Evolutionary conservation across 352 stramenopile genomes (phyloP).

Genomic region (Globisporangium takayamanum): DNA sequence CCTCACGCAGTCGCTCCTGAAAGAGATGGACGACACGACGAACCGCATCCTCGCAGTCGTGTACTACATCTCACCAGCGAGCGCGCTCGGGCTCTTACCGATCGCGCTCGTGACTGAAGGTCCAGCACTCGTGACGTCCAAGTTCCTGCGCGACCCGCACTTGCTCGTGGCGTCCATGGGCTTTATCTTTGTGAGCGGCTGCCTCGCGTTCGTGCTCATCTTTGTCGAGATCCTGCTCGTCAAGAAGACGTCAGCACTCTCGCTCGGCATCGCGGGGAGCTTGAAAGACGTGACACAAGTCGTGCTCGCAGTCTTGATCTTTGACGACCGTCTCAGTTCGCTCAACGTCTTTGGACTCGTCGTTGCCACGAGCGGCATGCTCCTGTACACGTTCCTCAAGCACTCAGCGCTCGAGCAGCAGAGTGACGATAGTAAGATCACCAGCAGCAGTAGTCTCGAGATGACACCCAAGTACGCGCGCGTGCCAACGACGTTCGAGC

Average conservation of each 20-base stretch:
- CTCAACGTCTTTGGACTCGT: slow-evolving; percentile 68
- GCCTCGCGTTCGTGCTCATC: slow-evolving; percentile 70
- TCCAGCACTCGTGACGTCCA: slow-evolving; percentile 36
- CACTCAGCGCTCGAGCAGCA: slow-evolving; percentile 24
- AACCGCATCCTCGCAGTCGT: slow-evolving; percentile 76
- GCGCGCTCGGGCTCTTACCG: slow-evolving; percentile 60
- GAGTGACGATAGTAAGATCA: not conserved
- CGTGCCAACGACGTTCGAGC: slow-evolving; percentile 21
- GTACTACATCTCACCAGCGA: slow-evolving; percentile 77
- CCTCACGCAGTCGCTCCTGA: slow-evolving; percentile 76
- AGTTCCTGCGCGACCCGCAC: slow-evolving; percentile 44
- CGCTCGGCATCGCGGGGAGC: slow-evolving; percentile 69
- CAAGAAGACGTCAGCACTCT: slow-evolving; percentile 78
- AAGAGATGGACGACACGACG: slow-evolving; percentile 44
- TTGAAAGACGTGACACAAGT: slow-evolving; percentile 82
- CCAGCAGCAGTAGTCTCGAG: not conserved
- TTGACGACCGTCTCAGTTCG: slow-evolving; percentile 50
- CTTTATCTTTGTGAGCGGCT: slow-evolving; percentile 66
- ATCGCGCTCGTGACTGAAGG: slow-evolving; percentile 56
- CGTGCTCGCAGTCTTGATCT: slow-evolving; percentile 69
- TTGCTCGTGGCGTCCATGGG: slow-evolving; percentile 44
- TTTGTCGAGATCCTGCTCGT: slow-evolving; percentile 79
- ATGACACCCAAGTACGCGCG: slow-evolving; percentile 24
- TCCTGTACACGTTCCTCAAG: slow-evolving; percentile 76
- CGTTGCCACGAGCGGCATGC: slow-evolving; percentile 64